Evolutionary conservation across 1,139 yeast species (phyloP).

Genomic region (Hyphopichia buzzinii): DNA sequence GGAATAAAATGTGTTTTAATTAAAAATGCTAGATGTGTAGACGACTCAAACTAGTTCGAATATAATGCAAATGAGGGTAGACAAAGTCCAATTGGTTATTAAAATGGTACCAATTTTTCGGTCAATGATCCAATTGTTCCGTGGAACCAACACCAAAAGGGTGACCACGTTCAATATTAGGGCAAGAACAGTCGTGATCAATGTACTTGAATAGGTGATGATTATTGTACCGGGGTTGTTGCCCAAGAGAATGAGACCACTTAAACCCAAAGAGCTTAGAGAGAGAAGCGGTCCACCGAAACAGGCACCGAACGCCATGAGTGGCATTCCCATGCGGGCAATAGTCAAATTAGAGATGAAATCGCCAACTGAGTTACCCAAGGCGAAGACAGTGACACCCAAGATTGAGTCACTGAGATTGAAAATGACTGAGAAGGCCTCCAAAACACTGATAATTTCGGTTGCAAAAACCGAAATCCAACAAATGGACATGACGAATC

Average conservation of each 20-base stretch:
- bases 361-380: slow-evolving; percentile 92
- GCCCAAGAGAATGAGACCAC: slow-evolving; percentile 46
- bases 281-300: slow-evolving; percentile 84
- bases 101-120: slow-evolving; percentile 52
- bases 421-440: slow-evolving; percentile 58
- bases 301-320: slow-evolving; percentile 93
- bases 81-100: slow-evolving; percentile 54
- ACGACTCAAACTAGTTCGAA: slow-evolving; percentile 16
- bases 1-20: no score
- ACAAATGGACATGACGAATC: slow-evolving; percentile 65
- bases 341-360: slow-evolving; percentile 81
- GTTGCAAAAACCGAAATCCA: slow-evolving; percentile 80
- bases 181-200: slow-evolving; percentile 51
- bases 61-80: slow-evolving; percentile 40
- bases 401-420: slow-evolving; percentile 74
- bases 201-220: slow-evolving; percentile 39
- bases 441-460: slow-evolving; percentile 67
- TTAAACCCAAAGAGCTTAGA: slow-evolving; percentile 48
- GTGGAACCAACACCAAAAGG: slow-evolving; percentile 55
- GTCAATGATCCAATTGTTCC: slow-evolving; percentile 66
- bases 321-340: slow-evolving; percentile 82
- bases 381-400: slow-evolving; percentile 84
- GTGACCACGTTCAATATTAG: slow-evolving; percentile 53
- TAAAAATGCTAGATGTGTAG: no score
- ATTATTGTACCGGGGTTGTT: slow-evolving; percentile 12